Evolutionary conservation across 257 asterid genomes (phyloP).

Genomic region (Solanum rostratum): DNA sequence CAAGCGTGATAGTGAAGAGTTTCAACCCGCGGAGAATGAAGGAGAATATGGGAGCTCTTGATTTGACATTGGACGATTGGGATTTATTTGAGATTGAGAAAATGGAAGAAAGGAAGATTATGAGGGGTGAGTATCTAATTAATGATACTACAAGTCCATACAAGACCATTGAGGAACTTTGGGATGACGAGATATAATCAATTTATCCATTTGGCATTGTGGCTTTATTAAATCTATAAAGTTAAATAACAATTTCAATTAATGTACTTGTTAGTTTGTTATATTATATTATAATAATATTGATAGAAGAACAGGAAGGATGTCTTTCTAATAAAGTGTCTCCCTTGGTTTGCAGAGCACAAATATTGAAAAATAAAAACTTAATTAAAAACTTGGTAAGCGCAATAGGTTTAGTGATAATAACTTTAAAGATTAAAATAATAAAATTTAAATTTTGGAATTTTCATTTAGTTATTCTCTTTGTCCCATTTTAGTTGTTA

Average conservation of each 20-base stretch:
- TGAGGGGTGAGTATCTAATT: conserved; percentile 64
- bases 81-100: conserved; percentile 44
- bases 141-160: conserved; percentile 69
- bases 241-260: not conserved
- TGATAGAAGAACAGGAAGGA: not conserved
- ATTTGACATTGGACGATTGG: conserved; percentile 25
- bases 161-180: conserved; percentile 59
- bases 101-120: conserved; percentile 48
- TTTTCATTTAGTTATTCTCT: too few species aligned
- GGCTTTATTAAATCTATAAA: not conserved
- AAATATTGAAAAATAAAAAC: not conserved
- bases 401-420: not conserved
- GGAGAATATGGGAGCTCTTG: conserved; percentile 60
- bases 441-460: not conserved
- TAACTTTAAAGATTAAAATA: not conserved
- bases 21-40: conserved; percentile 52
- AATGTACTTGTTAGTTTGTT: not conserved
- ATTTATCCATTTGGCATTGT: not conserved
- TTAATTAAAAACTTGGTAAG: not conserved
- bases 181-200: conserved; percentile 70
- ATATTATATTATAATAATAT: not conserved
- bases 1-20: conserved; percentile 70
- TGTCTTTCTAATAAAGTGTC: not conserved
- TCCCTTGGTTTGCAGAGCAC: not conserved
- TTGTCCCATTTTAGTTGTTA: too few species aligned